These are phyloP conservation scores for Apiotrichum domesticum DNA, from an alignment of 1,284 basidiomycete species.

Conservation along the genomic window DNA sequence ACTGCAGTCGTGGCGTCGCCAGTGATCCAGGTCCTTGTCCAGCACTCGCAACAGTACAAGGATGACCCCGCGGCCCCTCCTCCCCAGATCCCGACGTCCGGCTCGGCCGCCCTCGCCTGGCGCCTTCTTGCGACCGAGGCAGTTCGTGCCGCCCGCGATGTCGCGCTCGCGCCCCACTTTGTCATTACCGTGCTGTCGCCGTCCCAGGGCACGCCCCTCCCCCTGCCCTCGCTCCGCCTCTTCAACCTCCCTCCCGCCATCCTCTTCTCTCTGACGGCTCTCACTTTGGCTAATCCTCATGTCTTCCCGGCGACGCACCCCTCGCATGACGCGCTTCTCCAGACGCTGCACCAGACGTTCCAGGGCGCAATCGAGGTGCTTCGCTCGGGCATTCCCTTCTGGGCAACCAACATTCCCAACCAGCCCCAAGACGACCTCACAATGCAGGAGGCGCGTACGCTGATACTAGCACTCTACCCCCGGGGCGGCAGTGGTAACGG, in stretches of 20 bases:
- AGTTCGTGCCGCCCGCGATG: conserved; percentile 41
- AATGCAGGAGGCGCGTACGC: conserved; percentile 39
- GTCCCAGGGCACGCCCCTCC: conserved; percentile 36
- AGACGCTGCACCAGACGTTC: conserved; percentile 35
- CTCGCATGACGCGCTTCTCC: conserved; percentile 32
- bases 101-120: conserved; percentile 41
- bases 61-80: conserved; percentile 40
- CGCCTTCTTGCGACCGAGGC: conserved; percentile 43
- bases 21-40: conserved; percentile 40
- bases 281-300: conserved; percentile 41
- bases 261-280: conserved; percentile 40
- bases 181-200: conserved; percentile 44
- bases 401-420: conserved; percentile 34
- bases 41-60: conserved; percentile 39
- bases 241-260: conserved; percentile 39
- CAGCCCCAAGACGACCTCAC: conserved; percentile 37
- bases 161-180: conserved; percentile 44
- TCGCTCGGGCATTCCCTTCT: conserved; percentile 35
- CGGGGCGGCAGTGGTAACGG: conserved; percentile 20
- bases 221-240: conserved; percentile 39
- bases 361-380: conserved; percentile 38
- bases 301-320: conserved; percentile 36
- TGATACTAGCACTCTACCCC: conserved; percentile 44
- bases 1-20: conserved; percentile 65
- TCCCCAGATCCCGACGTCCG: conserved; percentile 34